Evolutionary conservation across 2,329 filamentous ascomycete species (phyloP).

Genomic region (Pseudocercospora macadamiae): DNA sequence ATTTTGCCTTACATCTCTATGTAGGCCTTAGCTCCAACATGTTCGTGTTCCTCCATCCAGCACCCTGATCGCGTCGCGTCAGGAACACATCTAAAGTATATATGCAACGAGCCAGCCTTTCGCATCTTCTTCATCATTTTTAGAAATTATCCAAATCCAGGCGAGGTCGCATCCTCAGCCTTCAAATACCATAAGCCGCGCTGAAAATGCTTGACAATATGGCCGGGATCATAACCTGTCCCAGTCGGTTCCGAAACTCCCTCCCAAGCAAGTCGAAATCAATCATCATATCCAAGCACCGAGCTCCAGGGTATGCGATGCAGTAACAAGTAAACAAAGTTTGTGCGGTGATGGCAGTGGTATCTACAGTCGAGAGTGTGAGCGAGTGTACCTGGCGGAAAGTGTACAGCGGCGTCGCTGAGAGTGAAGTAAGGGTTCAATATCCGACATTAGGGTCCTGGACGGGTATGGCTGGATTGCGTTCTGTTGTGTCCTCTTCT

Average conservation of each 20-base stretch:
- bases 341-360: background rate
- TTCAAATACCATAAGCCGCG: conserved; percentile 8
- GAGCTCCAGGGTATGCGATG: conserved; percentile 5
- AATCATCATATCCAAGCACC: conserved; percentile 5
- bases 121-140: background rate
- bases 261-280: background rate
- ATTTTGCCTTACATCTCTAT: background rate
- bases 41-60: background rate
- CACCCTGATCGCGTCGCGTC: background rate
- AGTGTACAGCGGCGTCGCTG: background rate
- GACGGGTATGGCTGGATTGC: background rate
- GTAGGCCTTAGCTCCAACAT: conserved; percentile 20
- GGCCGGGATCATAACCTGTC: background rate
- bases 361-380: background rate
- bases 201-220: conserved; percentile 11
- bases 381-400: background rate
- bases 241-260: conserved; percentile 5
- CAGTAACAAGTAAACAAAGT: background rate
- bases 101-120: conserved; percentile 5
- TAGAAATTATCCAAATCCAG: conserved; percentile 9
- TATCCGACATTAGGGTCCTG: background rate
- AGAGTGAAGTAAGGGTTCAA: background rate
- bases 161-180: background rate
- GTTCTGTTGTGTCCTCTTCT: conserved; percentile 4
- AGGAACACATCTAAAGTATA: background rate